Evolutionary conservation across 805 yeast genomes (phyloP), one percentile per base, ranked within the genome.

Genomic region (Wickerhamomyces mucosus): DNA sequence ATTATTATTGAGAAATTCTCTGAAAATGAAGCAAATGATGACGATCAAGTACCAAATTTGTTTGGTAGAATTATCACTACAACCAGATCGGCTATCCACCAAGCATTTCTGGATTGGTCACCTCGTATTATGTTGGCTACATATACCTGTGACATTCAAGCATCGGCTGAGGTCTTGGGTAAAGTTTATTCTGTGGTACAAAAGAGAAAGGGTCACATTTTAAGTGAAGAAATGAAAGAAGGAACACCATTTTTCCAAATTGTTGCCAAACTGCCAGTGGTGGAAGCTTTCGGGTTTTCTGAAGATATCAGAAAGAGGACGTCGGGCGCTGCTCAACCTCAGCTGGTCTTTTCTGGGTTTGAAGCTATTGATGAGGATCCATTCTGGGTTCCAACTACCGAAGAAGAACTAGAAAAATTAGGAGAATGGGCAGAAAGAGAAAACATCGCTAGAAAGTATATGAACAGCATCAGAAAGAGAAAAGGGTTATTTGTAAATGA

Each of bases 321-420:
- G 0, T 83, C 95, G 1, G 99, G 99, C 36, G 95, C 96, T 3
- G 98, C 98, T 3, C 80, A 83, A 46, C 98, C 99, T 0, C 98
- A 92, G 55, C 65, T 92, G 32, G 83, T 88, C 8, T 92, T 89
- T 48, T 70, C 81, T 18, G 97, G 97, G 1, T 92, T 72, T 52
- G 92, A 86, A 47, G 62, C 78, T 40, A 72, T 89, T 31, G 94
- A 86, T 41, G 72, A 80, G 42, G 97, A 92, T 63, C 99, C 99
- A 27, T 92, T 82, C 65, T 92, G 99, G 99, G 95, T 92, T 12
- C 99, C 99, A 11, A 83, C 92, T 3, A 92, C 98, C 0, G 96
- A 84, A 46, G 96, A 86, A 53, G 98, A 92, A 54, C 58, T 92
- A 28, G 97, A 92, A 53, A 94, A 85, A 36, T 62, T 84, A 27